phyloP scores from a whole-genome alignment of 495 filamentous ascomycete genomes.

The Friedmanniomyces simplex region DNA sequence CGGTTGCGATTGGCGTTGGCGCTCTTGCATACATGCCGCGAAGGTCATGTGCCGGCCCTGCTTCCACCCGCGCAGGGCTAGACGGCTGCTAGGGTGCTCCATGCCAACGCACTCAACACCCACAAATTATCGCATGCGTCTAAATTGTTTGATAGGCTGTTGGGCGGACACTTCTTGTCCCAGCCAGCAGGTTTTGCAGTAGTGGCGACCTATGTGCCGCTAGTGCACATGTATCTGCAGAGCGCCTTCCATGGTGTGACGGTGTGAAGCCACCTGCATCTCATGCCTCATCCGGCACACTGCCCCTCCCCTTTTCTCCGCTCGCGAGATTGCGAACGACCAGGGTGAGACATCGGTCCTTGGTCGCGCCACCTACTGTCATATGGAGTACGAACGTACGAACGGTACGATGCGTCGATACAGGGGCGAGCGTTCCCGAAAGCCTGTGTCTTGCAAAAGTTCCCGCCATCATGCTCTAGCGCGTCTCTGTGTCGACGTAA shows the following conservation, averaged over 20 bases:
- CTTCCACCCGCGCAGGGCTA: too few species aligned
- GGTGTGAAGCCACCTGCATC: not conserved
- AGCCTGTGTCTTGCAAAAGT: not conserved
- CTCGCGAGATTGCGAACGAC: not conserved
- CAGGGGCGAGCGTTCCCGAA: not conserved
- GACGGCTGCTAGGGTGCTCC: not conserved
- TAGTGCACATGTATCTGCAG: not conserved
- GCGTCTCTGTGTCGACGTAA: not conserved
- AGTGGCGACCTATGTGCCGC: not conserved
- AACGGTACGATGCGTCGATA: not conserved
- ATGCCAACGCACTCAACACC: constrained; percentile 1
- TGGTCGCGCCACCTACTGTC: not conserved
- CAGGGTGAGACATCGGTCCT: not conserved
- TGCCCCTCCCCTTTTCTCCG: not conserved
- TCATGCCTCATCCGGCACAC: not conserved
- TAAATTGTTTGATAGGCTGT: not conserved
- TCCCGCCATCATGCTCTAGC: not conserved
- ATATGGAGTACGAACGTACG: not conserved
- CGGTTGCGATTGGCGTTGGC: too few species aligned
- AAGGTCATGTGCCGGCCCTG: too few species aligned
- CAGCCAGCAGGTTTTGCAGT: not conserved
- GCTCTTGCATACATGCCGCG: too few species aligned
- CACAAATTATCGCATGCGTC: not conserved
- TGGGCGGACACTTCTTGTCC: not conserved
- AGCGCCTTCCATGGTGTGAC: not conserved